phyloP scores from a whole-genome alignment of 2,329 filamentous ascomycete genomes.

The Botryotinia calthae region DNA sequence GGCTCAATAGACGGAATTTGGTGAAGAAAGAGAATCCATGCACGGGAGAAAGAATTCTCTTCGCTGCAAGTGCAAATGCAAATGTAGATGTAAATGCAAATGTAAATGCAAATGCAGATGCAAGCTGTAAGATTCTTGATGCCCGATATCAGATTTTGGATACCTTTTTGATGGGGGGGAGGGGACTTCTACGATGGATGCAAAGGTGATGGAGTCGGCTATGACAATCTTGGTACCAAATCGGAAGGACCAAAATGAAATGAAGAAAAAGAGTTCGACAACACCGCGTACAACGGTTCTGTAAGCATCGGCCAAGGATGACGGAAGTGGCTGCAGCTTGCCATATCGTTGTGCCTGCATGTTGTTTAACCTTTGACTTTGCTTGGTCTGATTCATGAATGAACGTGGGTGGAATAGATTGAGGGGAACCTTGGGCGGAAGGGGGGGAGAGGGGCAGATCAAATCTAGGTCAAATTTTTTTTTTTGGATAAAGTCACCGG shows the following conservation, averaged over 20 bases:
- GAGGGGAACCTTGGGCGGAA: constrained; percentile 7
- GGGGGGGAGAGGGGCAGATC: background rate
- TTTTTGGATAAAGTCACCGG: constrained; percentile 1
- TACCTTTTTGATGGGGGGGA: background rate
- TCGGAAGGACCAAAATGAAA: background rate
- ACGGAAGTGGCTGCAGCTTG: constrained; percentile 17
- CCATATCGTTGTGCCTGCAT: constrained; percentile 14
- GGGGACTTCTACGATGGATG: background rate
- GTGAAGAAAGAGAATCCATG: background rate
- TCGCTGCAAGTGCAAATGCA: background rate
- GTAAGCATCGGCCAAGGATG: constrained; percentile 7
- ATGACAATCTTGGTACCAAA: background rate
- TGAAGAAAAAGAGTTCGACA: background rate
- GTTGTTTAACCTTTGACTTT: background rate
- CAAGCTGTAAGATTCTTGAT: background rate
- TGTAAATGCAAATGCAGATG: background rate
- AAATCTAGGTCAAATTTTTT: background rate
- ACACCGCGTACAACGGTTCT: constrained; percentile 15
- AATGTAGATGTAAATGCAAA: background rate
- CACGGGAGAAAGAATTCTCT: background rate
- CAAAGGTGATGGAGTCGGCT: background rate
- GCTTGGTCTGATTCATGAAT: background rate
- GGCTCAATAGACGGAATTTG: background rate
- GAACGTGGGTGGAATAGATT: background rate
- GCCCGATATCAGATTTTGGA: background rate